These are phyloP conservation scores for Russula lepida DNA, from an alignment of 768 basidiomycete species.

Conservation along the genomic window DNA sequence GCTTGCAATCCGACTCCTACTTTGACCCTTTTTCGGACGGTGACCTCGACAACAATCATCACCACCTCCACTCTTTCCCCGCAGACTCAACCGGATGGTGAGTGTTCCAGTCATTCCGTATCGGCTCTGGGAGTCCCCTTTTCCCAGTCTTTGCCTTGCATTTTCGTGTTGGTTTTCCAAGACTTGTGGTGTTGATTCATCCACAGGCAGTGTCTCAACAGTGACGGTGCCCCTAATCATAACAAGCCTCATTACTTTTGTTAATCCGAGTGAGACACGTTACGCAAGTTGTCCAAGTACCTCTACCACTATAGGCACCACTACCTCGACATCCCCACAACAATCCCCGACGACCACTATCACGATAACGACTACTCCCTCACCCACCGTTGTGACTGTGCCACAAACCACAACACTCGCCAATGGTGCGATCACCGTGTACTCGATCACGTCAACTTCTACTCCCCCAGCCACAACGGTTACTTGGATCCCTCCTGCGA, in stretches of 20 bases:
- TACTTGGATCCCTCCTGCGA: not conserved
- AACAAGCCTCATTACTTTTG: constrained; percentile 9
- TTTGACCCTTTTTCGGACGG: constrained; percentile 15
- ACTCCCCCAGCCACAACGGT: constrained; percentile 9
- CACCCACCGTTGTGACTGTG: constrained; percentile 1
- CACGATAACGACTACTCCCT: constrained; percentile 1
- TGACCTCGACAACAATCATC: constrained; percentile 11
- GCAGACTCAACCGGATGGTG: constrained; percentile 16
- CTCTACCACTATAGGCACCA: not conserved
- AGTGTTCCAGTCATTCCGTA: not conserved
- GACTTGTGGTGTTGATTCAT: not conserved
- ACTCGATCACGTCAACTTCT: not conserved
- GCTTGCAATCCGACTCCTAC: constrained; percentile 13
- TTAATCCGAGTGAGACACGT: constrained; percentile 14
- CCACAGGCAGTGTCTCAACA: constrained; percentile 14
- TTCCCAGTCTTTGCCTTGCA: too few relatives aligned
- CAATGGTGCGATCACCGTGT: not conserved
- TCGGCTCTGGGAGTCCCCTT: not conserved
- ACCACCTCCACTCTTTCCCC: constrained; percentile 8
- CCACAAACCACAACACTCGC: not conserved
- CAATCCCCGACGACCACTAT: not conserved
- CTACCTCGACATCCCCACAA: not conserved
- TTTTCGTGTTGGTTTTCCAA: not conserved
- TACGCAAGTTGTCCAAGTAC: constrained; percentile 12
- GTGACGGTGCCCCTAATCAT: constrained; percentile 10